Base-by-base conservation (phyloP, 208 protist genomes). In the Trypanosoma avium region DNA sequence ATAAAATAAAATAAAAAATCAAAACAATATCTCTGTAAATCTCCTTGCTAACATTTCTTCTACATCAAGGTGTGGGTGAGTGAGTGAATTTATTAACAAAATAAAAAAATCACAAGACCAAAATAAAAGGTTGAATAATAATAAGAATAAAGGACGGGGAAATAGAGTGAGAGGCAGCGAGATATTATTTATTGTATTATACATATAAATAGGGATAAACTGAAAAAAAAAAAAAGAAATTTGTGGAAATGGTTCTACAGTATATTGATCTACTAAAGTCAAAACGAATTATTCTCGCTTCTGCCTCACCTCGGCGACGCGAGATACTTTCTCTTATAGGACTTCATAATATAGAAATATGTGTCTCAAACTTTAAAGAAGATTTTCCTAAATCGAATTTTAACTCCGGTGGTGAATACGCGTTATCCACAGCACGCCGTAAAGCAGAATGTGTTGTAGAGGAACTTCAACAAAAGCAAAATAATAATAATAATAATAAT, bases 211-310 rank as follows among this genome's bases (percentile, higher is more conserved):
- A n/a, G n/a, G n/a, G n/a, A n/a, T n/a, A n/a, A n/a, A n/a, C n/a
- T n/a, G n/a, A n/a, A n/a, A 33, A 48, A 26, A 58, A 58, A 24
- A 17, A 59, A 48, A 38, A 43, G 19, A 5, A 40, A n/a, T 0
- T n/a, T 26, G 4, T 10, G n/a, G 21, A 35, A 29, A 82, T 77
- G 76, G 64, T 77, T 13, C 38, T 82, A 9, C 53, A 82, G 50
- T 42, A 73, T 32, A 15, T 82, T 13, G 63, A 63, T 47, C 15
- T 60, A 26, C 56, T 82, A 30, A 56, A 64, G 45, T 9, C 52
- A 9, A 73, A 59, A 45, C 66, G 65, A 22, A 69, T 78, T 30
- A 45, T 82, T 9, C 71, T 82, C 15, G 76, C 76, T n/a, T 78
- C 71, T 22, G 63, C 63, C 26, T 82, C 76, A 42, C 66, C 67